Percentiles rank a stretch among this genome's conserved stretches.
These are phyloP conservation scores for Yarrowia galli DNA, from an alignment of 1,139 yeast species.

Conservation along the genomic window DNA sequence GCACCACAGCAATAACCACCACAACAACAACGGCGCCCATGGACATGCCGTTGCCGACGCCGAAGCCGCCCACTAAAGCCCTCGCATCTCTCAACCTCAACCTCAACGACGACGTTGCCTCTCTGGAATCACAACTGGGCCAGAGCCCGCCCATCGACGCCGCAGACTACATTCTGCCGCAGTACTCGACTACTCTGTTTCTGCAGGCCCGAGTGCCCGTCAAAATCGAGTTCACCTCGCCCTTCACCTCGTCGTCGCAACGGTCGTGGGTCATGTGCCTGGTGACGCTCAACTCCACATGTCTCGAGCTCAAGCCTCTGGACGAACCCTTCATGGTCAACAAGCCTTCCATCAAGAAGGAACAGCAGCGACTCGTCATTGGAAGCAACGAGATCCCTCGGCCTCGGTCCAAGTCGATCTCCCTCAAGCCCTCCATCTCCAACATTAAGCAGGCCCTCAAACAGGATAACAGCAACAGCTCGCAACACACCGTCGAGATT, in stretches of 20 bases:
- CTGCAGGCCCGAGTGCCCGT: conserved; percentile 21
- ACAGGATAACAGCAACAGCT: not conserved
- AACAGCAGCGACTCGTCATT: conserved; percentile 34
- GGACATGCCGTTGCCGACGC: not conserved
- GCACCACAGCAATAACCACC: not conserved
- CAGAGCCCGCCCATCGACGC: conserved; percentile 34
- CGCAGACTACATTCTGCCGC: conserved; percentile 32
- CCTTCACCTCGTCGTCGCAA: conserved; percentile 20
- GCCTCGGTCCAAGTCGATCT: conserved; percentile 3
- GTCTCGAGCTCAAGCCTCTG: conserved; percentile 26
- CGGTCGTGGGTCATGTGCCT: conserved; percentile 17
- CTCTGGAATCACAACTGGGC: conserved; percentile 6
- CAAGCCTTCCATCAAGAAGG: conserved; percentile 17
- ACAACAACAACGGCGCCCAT: not conserved
- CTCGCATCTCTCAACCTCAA: conserved; percentile 20
- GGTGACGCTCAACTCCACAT: conserved; percentile 36
- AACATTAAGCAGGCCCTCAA: no score
- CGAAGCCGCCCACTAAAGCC: not conserved
- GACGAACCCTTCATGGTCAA: conserved; percentile 32
- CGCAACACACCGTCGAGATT: not conserved
- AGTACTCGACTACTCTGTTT: conserved; percentile 29
- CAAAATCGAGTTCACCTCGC: conserved; percentile 36
- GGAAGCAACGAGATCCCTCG: not conserved
- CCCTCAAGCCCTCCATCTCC: conserved; percentile 4
- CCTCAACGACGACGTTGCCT: not conserved